Base-by-base conservation (phyloP, 441 rosid genomes). In the Euphorbia corollata region DNA sequence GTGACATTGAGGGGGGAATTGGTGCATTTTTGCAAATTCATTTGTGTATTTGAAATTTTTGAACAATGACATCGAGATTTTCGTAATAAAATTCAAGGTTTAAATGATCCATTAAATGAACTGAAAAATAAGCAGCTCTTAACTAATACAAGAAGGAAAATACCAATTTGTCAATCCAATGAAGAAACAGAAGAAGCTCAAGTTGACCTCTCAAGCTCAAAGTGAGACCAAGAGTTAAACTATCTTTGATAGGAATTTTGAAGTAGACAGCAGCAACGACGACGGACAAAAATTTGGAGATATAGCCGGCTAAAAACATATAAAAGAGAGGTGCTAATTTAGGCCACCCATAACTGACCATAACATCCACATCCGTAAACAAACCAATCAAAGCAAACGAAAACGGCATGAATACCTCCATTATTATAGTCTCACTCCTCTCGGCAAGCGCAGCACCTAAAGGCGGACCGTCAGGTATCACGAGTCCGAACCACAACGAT, bases 141-240 rank as follows among this genome's bases (percentile, higher is more conserved):
- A n/a, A n/a, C n/a, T n/a, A n/a, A n/a, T n/a, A n/a, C n/a, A n/a
- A 38, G 19, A 30, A 8, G 7, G 27, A 16, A 8, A 1, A 9
- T 68, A 86, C 87, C 84, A 41, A 47, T 81, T 87, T 86, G 73
- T 90, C 89, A 34, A 84, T 53, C 92, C 89, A 87, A 59, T 87
- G 86, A 23, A 80, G 38, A 72, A 69, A 74, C 24, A 90, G 36
- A 30, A 84, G 20, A 34, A 81, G n/a, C 77, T 90, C 97, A 2
- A 81, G 73, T 50, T 84, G 87, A 38, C 98, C 98, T 75, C 87
- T 83, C 57, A 92, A 66, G 81, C 78, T 84, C 82, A 85, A 54
- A 65, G 86, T 79, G 47, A 90, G 81, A 56, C 92, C 75, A 24
- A 90, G 80, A 6, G 90, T 73, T 22, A 90, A 64, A 61, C 90